Conservation (phyloP, 2,329 filamentous ascomycete genomes). For the Curvularia spicifera region DNA sequence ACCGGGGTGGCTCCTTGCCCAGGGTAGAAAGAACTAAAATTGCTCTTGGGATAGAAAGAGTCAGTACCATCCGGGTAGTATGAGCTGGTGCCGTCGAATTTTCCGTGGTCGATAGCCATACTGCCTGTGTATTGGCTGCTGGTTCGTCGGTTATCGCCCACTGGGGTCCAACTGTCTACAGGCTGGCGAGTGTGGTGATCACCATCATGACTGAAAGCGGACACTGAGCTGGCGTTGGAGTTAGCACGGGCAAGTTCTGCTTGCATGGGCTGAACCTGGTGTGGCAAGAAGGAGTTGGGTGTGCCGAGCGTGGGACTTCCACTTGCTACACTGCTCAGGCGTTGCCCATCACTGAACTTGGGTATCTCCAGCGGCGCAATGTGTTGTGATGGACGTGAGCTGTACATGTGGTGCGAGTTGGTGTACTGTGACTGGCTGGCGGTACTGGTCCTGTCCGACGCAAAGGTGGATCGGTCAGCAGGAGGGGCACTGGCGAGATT, state of each 20-base stretch:
- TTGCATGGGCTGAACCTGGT: conserved; percentile 45
- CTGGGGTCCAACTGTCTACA: conserved; percentile 48
- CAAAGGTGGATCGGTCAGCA: conserved; percentile 55
- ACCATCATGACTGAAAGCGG: conserved; percentile 40
- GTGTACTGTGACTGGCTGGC: conserved; percentile 54
- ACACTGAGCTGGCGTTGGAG: conserved; percentile 45
- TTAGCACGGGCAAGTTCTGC: conserved; percentile 48
- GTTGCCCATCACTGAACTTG: conserved; percentile 61
- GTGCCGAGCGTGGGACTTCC: conserved; percentile 73
- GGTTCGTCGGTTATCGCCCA: conserved; percentile 44
- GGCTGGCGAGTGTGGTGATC: conserved; percentile 41
- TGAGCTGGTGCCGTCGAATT: conserved; percentile 62
- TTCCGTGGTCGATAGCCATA: conserved; percentile 50
- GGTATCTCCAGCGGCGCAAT: conserved; percentile 68
- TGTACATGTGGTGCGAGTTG: conserved; percentile 60
- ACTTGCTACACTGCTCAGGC: conserved; percentile 70
- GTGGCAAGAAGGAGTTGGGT: conserved; percentile 54
- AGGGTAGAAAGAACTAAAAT: conserved; percentile 59
- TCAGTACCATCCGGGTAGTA: conserved; percentile 46
- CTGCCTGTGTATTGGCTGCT: conserved; percentile 56
- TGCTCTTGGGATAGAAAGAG: conserved; percentile 56
- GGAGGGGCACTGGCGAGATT: conserved; percentile 66
- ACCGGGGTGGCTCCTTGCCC: conserved; percentile 54
- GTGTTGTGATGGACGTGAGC: conserved; percentile 68
- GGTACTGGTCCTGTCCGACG: conserved; percentile 49